Percentiles rank a stretch among this genome's conserved stretches.
phyloP scores from a whole-genome alignment of 2,329 filamentous ascomycete species.

The Beauveria scarabaeidicola region DNA sequence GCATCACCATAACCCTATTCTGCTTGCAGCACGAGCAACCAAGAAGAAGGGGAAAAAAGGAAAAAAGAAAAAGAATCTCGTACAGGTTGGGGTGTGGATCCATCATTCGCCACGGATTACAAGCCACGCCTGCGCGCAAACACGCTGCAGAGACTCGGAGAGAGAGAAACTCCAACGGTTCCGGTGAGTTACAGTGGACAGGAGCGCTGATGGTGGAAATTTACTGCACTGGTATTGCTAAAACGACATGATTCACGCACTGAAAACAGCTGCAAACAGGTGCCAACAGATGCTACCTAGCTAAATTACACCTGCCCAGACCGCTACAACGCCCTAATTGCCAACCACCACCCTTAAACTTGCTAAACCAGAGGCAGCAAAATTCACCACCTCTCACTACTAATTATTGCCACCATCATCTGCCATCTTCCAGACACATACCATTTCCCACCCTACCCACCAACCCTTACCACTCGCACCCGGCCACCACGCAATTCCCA shows the following conservation, averaged over 20 bases:
- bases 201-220: too few species aligned
- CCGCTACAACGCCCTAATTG: too few species aligned
- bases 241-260: too few species aligned
- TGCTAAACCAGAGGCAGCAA: too few species aligned
- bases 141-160: neutral
- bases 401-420: too few species aligned
- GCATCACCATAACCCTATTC: constrained; percentile 12
- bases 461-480: neutral
- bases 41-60: neutral
- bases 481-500: neutral
- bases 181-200: too few species aligned
- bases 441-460: neutral
- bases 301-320: too few species aligned
- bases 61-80: neutral
- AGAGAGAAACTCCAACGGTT: neutral
- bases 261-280: too few species aligned
- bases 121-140: constrained; percentile 2
- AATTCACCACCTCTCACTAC: too few species aligned
- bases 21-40: constrained; percentile 5
- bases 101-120: constrained; percentile 2
- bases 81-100: neutral
- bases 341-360: too few species aligned
- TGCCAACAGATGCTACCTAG: too few species aligned
- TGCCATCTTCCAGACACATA: neutral
- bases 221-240: too few species aligned